Percentiles rank a stretch among this genome's conserved stretches.
Conservation (phyloP, 805 yeast species). For the Candida multigemmis region DNA sequence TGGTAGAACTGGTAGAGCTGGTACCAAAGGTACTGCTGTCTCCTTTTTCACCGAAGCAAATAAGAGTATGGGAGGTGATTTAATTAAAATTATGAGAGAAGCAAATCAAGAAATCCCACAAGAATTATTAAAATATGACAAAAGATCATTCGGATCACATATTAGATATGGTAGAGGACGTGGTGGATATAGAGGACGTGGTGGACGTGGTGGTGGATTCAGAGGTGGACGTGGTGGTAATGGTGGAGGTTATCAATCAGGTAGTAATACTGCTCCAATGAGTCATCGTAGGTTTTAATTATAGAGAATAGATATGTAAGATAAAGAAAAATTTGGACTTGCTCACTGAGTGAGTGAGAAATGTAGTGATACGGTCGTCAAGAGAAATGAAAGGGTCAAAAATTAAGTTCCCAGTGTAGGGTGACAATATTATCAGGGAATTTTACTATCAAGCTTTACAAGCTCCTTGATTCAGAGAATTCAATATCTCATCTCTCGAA, state of each 20-base stretch:
- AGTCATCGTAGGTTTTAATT: slow-evolving; percentile 32
- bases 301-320: background rate
- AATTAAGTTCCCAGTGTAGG: too few relatives aligned
- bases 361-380: background rate
- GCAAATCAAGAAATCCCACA: slow-evolving; percentile 89
- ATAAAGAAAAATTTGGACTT: background rate
- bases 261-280: slow-evolving; percentile 42
- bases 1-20: slow-evolving; percentile 99
- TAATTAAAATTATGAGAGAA: slow-evolving; percentile 85
- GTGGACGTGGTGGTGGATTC: slow-evolving; percentile 44
- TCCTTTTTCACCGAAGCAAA: slow-evolving; percentile 88
- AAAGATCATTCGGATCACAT: slow-evolving; percentile 58
- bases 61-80: slow-evolving; percentile 81
- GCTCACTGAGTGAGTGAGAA: background rate
- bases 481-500: too few relatives aligned
- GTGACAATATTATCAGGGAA: too few relatives aligned
- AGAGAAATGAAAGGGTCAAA: background rate
- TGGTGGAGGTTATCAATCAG: slow-evolving; percentile 35
- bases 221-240: slow-evolving; percentile 39
- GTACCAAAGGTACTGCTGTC: slow-evolving; percentile 90
- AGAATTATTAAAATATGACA: slow-evolving; percentile 59
- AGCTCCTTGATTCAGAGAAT: too few relatives aligned
- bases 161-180: slow-evolving; percentile 41
- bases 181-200: slow-evolving; percentile 50
- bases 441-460: too few relatives aligned